Percentiles rank a stretch among this genome's conserved stretches.
Conservation (phyloP, 2,329 filamentous ascomycete species). For the Talaromyces sp. region DNA sequence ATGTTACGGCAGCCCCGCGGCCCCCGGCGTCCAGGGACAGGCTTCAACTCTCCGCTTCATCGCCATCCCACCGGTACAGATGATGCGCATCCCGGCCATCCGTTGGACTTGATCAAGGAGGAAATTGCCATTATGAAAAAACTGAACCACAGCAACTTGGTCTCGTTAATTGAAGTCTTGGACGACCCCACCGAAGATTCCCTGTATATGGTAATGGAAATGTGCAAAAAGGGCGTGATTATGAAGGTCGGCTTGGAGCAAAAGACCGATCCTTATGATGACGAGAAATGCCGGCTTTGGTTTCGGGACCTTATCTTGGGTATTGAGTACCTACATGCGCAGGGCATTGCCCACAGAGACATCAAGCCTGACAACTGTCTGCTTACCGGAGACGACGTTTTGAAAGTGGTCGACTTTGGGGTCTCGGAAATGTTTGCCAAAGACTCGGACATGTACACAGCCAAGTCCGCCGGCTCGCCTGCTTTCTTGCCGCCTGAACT, state of each 20-base stretch:
- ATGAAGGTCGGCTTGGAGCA: conserved; percentile 94
- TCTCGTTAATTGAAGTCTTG: conserved; percentile 85
- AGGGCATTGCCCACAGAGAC: conserved; percentile 91
- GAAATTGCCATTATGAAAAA: conserved; percentile 99
- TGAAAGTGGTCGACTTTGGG: conserved; percentile 98
- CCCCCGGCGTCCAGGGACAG: conserved; percentile 50
- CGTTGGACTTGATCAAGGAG: conserved; percentile 83
- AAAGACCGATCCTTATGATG: conserved; percentile 71
- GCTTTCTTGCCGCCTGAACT: conserved; percentile 92
- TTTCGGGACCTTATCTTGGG: conserved; percentile 92
- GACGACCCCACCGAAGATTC: conserved; percentile 95
- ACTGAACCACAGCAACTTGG: conserved; percentile 89
- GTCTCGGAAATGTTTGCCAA: conserved; percentile 98
- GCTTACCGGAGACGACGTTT: conserved; percentile 81
- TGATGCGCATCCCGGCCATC: conserved; percentile 57
- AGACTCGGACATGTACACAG: conserved; percentile 76
- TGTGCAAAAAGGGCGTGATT: conserved; percentile 96
- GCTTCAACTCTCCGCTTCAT: conserved; percentile 61
- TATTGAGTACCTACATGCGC: conserved; percentile 91
- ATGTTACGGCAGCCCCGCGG: conserved; percentile 64
- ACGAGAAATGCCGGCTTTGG: conserved; percentile 80
- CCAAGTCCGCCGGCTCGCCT: conserved; percentile 89
- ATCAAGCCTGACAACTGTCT: conserved; percentile 98
- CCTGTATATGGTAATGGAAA: conserved; percentile 96
- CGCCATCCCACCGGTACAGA: conserved; percentile 50